A percentile compares a stretch with the other conserved stretches of the same genome.
Conservation (phyloP, 1,284 basidiomycete genomes). For the Exobasidium cylindrosporum region DNA sequence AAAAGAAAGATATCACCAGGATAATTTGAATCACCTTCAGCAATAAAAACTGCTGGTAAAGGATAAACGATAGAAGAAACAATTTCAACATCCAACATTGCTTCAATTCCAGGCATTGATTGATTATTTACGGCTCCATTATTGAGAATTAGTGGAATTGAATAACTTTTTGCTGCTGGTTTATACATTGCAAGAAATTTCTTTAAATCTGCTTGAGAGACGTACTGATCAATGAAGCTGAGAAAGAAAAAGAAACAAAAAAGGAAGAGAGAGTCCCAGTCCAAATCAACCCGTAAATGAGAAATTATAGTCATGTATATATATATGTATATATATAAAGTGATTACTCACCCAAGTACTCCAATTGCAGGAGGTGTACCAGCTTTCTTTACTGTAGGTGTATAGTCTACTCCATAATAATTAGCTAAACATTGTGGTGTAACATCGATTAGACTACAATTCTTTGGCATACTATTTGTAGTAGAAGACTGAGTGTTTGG, state of each 20-base stretch:
- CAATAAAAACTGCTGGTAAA: slow-evolving; percentile 12
- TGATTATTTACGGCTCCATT: slow-evolving; percentile 17
- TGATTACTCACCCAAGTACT: no score
- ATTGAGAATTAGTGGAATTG: slow-evolving; percentile 4
- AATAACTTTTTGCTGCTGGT: slow-evolving; percentile 12
- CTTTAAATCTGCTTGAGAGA: slow-evolving; percentile 17
- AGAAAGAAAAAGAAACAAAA: no score
- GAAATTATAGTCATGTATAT: no score
- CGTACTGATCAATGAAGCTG: slow-evolving; percentile 20
- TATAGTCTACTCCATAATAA: slow-evolving; percentile 7
- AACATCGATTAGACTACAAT: slow-evolving; percentile 10
- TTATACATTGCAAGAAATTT: slow-evolving; percentile 16
- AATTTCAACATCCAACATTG: slow-evolving; percentile 22
- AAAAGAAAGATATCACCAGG: slow-evolving; percentile 20
- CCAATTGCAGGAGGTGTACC: slow-evolving; percentile 17
- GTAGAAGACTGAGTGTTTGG: slow-evolving; percentile 10
- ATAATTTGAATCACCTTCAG: slow-evolving; percentile 10
- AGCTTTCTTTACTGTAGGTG: neutral
- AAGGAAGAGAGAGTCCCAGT: no score
- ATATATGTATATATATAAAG: no score
- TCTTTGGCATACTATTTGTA: neutral
- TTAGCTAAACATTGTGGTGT: slow-evolving; percentile 18
- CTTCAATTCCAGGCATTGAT: slow-evolving; percentile 16
- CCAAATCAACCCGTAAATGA: no score
- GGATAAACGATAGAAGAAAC: slow-evolving; percentile 17